Percentiles rank a stretch among this genome's conserved stretches.
phyloP scores from a whole-genome alignment of 164 flowering plant species.

The Aristolochia fimbriata region DNA sequence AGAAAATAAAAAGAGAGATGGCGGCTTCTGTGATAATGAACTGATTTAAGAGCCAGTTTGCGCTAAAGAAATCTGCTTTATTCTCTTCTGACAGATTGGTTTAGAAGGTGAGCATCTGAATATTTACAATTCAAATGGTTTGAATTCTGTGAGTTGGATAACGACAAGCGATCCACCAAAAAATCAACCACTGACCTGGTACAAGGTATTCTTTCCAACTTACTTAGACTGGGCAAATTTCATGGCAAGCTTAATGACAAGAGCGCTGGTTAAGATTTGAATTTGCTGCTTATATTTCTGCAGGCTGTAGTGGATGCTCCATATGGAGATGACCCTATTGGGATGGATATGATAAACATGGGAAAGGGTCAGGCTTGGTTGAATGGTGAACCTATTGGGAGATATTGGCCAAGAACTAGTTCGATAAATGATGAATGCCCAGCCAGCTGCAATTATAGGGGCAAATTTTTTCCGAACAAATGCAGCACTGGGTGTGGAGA shows the following conservation, averaged over 20 bases:
- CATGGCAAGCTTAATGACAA: background rate
- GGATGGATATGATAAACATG: constrained; percentile 91
- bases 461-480: constrained; percentile 79
- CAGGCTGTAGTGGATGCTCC: constrained; percentile 82
- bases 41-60: background rate
- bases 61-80: constrained; percentile 2
- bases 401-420: constrained; percentile 83
- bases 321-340: constrained; percentile 82
- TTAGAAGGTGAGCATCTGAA: constrained; percentile 70
- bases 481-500: constrained; percentile 89
- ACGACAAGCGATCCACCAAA: constrained; percentile 56
- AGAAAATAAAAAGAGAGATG: background rate
- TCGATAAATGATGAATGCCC: constrained; percentile 51
- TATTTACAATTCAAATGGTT: constrained; percentile 40
- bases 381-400: constrained; percentile 93
- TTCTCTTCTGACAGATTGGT: constrained; percentile 47
- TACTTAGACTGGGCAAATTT: background rate
- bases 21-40: background rate
- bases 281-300: constrained; percentile 10
- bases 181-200: constrained; percentile 89
- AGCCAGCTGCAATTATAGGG: constrained; percentile 72
- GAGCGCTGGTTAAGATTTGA: background rate
- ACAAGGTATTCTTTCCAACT: constrained; percentile 46
- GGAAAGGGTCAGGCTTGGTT: constrained; percentile 98
- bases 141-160: constrained; percentile 49